Percentiles rank a stretch among this genome's conserved stretches.
phyloP scores from a whole-genome alignment of 202 grass and related monocot species.

The Carex arenaria region DNA sequence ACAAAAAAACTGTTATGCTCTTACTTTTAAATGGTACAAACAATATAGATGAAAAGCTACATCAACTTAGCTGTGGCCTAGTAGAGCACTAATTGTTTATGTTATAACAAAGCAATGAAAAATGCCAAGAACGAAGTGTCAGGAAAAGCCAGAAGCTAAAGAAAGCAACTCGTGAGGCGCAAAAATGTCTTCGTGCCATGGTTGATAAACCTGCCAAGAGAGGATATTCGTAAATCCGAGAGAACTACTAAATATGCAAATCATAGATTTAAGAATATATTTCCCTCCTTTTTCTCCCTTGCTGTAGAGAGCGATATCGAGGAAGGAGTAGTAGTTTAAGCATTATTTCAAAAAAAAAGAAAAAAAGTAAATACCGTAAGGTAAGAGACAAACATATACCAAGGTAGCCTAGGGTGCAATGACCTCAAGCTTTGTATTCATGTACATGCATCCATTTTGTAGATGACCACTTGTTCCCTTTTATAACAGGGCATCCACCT shows the following conservation, averaged over 20 bases:
- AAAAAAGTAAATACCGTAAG: conserved; percentile 2
- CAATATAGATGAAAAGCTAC: not conserved
- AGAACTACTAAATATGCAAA: not conserved
- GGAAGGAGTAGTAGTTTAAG: not conserved
- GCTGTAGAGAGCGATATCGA: not conserved
- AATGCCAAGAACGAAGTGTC: conserved; percentile 1
- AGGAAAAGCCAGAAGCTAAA: not conserved
- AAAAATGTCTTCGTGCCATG: conserved; percentile 9
- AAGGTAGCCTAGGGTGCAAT: conserved; percentile 19
- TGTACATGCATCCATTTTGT: conserved; percentile 85
- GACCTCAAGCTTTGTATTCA: conserved; percentile 51
- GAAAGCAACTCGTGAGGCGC: not conserved
- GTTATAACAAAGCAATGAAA: not conserved
- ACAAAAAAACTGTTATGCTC: not conserved
- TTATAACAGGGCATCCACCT: conserved; percentile 84
- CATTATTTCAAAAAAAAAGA: not conserved
- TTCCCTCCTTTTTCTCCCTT: not conserved
- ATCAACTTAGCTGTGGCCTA: not conserved
- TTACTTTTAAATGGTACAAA: not conserved
- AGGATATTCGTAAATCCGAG: not conserved
- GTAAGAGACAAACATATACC: not conserved
- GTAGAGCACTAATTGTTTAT: conserved; percentile 10
- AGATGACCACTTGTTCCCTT: conserved; percentile 95
- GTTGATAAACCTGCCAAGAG: conserved; percentile 15
- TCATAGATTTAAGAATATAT: not conserved